Base-by-base conservation (phyloP, 345 rosid genomes). In the Litchi chinensis region DNA sequence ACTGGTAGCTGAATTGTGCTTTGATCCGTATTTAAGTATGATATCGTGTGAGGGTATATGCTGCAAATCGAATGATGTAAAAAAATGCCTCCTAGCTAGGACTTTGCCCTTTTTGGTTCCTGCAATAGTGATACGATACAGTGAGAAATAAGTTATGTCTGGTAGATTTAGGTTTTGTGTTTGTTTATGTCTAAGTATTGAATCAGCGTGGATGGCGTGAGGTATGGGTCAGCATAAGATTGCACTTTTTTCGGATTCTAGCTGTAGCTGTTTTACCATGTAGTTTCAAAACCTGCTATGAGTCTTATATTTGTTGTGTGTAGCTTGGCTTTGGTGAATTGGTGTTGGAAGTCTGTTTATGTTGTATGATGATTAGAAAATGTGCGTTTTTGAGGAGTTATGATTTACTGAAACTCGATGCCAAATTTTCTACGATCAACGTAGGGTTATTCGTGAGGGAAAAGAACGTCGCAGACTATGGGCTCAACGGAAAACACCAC, bases 401-500 rank as follows among this genome's bases (percentile, higher is more conserved):
- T 15, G 2, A 37, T 62, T 24, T 70, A 48, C 10, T 24, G 22
- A 44, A 21, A 22, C 50, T 7, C 37, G 73, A 13, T 1, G 3
- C 22, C 6, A 7, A 65, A 37, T 67, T 3, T 46, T 21, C 39
- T 68, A 11, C 12, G 10, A 46, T 7, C 8, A 1, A 32, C 65
- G 18, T 75, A 93, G 98, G 82, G 78, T 89, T 81, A 37, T 77
- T 66, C 91, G 90, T 8, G 95, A 94, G 84, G 86, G 91, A 84
- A 96, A 94, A 87, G 97, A 91, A 79, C 87, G 85, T 5, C 91
- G 92, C 44, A 90, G 87, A 81, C 67, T 66, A 69, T 87, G 92
- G 91, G 94, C 97, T 59, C 89, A 90, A 79, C 85, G 85, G 80
- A 84, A 85, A 85, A 90, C 93, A 8, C 92, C 89, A 0, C 71